phyloP scores from a whole-genome alignment of 164 flowering plant species.

The Protea cynaroides region DNA sequence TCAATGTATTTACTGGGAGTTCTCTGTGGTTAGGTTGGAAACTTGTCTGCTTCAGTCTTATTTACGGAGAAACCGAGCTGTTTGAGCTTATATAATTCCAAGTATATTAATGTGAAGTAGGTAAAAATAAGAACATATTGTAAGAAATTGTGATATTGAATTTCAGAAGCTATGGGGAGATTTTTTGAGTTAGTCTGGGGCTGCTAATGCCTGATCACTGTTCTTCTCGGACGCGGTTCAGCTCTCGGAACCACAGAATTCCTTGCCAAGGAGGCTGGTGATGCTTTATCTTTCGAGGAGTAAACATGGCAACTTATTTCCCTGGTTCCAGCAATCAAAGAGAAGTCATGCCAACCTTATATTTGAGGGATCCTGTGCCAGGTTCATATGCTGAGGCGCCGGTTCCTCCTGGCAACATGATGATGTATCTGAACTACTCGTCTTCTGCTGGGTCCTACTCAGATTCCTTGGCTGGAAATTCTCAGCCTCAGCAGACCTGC shows the following conservation, averaged over 20 bases:
- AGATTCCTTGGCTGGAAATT: slow-evolving; percentile 40
- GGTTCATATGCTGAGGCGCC: slow-evolving; percentile 43
- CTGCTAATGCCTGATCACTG: slow-evolving; percentile 1
- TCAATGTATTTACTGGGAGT: background rate
- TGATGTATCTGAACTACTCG: slow-evolving; percentile 57
- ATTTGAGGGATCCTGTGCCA: slow-evolving; percentile 46
- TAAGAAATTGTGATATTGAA: background rate
- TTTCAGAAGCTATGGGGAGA: background rate
- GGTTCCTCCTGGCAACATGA: slow-evolving; percentile 43
- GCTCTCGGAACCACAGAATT: slow-evolving; percentile 9
- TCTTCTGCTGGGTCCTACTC: slow-evolving; percentile 48
- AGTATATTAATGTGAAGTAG: too few relatives aligned
- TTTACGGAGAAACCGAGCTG: background rate
- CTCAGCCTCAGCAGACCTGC: slow-evolving; percentile 38
- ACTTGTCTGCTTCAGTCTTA: background rate
- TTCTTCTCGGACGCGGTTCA: slow-evolving; percentile 2
- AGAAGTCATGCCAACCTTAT: slow-evolving; percentile 43
- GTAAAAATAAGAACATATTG: too few relatives aligned
- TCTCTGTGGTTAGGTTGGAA: background rate
- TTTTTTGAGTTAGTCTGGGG: background rate
- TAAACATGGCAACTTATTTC: slow-evolving; percentile 67
- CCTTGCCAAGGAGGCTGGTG: slow-evolving; percentile 12
- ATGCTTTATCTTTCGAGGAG: slow-evolving; percentile 15
- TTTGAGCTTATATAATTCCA: background rate
- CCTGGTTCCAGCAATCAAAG: slow-evolving; percentile 53